A percentile compares a stretch with the other conserved stretches of the same genome.
Conservation (phyloP, 2,329 filamentous ascomycete species). For the Colletotrichum phormii region DNA sequence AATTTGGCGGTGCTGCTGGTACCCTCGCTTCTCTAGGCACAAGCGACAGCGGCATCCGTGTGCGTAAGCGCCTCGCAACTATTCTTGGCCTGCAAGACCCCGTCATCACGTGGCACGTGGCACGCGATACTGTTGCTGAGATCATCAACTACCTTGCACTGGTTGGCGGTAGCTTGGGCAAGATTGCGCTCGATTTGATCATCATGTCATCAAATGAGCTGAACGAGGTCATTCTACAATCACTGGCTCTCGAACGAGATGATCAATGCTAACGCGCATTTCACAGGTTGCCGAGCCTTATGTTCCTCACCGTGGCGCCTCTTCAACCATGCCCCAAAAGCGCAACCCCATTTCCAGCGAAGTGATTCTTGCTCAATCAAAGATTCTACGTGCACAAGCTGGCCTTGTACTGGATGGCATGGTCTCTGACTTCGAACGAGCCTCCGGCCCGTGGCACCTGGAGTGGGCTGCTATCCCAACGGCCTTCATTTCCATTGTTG, state of each 20-base stretch:
- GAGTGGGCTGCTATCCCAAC: slow-evolving; percentile 68
- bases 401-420: slow-evolving; percentile 65
- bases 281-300: slow-evolving; percentile 65
- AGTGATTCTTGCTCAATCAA: slow-evolving; percentile 65
- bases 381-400: slow-evolving; percentile 63
- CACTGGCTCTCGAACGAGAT: background rate
- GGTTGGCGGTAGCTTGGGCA: slow-evolving; percentile 64
- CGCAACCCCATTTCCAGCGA: slow-evolving; percentile 69
- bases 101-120: slow-evolving; percentile 68
- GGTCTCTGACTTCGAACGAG: slow-evolving; percentile 68
- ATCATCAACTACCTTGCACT: slow-evolving; percentile 64
- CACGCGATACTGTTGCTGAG: slow-evolving; percentile 65
- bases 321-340: slow-evolving; percentile 69
- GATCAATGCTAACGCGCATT: slow-evolving; percentile 35
- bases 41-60: slow-evolving; percentile 58
- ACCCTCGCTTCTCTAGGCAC: slow-evolving; percentile 64
- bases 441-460: slow-evolving; percentile 68
- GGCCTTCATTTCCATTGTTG: slow-evolving; percentile 64
- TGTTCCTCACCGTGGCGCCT: slow-evolving; percentile 64
- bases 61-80: slow-evolving; percentile 60
- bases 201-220: slow-evolving; percentile 69
- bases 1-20: slow-evolving; percentile 68
- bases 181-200: slow-evolving; percentile 67
- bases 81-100: slow-evolving; percentile 61
- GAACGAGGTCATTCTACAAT: slow-evolving; percentile 33